Evolutionary conservation across 2,329 filamentous ascomycete species (phyloP).

Genomic region (Chaetoscypha palmicola): DNA sequence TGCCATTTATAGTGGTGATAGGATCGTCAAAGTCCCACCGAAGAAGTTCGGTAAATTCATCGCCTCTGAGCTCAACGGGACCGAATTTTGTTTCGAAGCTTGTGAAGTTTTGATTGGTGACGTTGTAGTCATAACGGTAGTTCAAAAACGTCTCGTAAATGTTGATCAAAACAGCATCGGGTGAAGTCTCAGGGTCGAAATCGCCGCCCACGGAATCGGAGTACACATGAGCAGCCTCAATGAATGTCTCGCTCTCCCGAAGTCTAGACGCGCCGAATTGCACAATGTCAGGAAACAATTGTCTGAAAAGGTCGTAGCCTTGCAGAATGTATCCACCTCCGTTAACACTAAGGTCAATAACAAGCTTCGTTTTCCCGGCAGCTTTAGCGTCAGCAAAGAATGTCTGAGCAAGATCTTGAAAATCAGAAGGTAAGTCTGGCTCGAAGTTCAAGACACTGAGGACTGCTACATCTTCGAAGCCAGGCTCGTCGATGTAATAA

Average conservation of each 20-base stretch:
- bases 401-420: conserved; percentile 25
- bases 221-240: conserved; percentile 19
- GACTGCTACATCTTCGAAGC: conserved; percentile 28
- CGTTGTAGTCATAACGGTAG: conserved; percentile 24
- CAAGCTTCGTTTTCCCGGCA: conserved; percentile 48
- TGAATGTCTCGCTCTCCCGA: conserved; percentile 21
- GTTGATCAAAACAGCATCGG: conserved; percentile 12
- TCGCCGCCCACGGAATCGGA: conserved; percentile 18
- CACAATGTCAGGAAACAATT: conserved; percentile 26
- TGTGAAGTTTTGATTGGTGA: conserved; percentile 11
- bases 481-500: conserved; percentile 26
- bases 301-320: conserved; percentile 41
- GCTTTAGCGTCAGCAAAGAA: conserved; percentile 41
- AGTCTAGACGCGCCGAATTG: conserved; percentile 25
- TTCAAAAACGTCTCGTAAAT: conserved; percentile 24
- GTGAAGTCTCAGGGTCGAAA: conserved; percentile 24
- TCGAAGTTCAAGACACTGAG: conserved; percentile 26
- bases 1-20: conserved; percentile 4
- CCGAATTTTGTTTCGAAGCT: conserved; percentile 13
- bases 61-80: conserved; percentile 3
- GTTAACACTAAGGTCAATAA: conserved; percentile 58
- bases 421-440: conserved; percentile 21
- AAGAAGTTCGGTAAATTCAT: conserved; percentile 9
- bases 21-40: conserved; percentile 24
- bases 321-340: conserved; percentile 42